These are phyloP conservation scores for Linderniella brevidens DNA, from an alignment of 257 asterid species.

Conservation along the genomic window DNA sequence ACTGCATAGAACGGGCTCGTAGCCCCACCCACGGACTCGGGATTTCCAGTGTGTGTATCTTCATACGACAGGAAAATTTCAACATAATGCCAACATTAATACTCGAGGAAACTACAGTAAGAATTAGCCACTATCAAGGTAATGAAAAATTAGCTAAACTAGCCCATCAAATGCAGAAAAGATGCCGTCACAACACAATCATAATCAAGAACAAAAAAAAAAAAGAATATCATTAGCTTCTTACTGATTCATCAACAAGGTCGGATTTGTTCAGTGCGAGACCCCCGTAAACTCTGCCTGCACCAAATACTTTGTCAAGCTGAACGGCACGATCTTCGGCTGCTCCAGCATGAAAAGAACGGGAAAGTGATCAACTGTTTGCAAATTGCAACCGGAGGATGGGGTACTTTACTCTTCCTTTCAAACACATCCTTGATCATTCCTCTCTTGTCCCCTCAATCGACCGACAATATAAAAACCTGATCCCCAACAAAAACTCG, in stretches of 20 bases:
- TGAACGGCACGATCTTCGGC: conserved; percentile 58
- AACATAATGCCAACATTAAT: too few relatives aligned
- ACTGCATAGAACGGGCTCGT: too few relatives aligned
- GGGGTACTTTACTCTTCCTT: conserved; percentile 52
- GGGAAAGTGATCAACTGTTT: conserved; percentile 72
- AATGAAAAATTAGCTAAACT: too few relatives aligned
- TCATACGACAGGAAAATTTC: too few relatives aligned
- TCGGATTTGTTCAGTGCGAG: conserved; percentile 80
- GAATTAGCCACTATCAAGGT: too few relatives aligned
- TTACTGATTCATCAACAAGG: conserved; percentile 56
- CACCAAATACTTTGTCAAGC: conserved; percentile 76
- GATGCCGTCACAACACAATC: too few relatives aligned
- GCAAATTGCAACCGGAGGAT: conserved; percentile 92
- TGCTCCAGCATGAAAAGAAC: conserved; percentile 70
- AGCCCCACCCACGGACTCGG: too few relatives aligned
- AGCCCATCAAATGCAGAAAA: too few relatives aligned
- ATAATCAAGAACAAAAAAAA: too few relatives aligned
- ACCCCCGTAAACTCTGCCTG: conserved; percentile 90
- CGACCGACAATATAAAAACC: conserved; percentile 79
- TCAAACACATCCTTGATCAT: conserved; percentile 78
- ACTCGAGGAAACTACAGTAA: too few relatives aligned
- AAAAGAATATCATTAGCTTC: conserved; percentile 6
- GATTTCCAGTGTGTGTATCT: too few relatives aligned
- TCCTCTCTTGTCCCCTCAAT: conserved; percentile 81
- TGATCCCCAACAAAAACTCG: conserved; percentile 87